A percentile compares a stretch with the other conserved stretches of the same genome.
phyloP scores from a whole-genome alignment of 1,139 yeast species.

The Scheffersomyces insectosa region DNA sequence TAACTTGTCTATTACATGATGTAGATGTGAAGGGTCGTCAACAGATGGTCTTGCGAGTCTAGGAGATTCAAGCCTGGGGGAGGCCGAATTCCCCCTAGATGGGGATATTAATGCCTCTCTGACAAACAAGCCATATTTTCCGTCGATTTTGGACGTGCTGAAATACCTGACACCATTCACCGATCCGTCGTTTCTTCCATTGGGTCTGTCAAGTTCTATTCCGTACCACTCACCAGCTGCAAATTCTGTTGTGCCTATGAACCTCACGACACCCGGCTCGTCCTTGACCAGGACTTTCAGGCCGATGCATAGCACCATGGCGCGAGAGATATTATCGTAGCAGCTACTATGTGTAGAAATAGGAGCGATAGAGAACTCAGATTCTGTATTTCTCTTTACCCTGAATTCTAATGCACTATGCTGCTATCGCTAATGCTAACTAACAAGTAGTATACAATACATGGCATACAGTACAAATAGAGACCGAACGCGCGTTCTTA shows the following conservation, averaged over 20 bases:
- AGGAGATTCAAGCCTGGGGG: constrained; percentile 3
- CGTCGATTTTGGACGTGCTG: constrained; percentile 37
- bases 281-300: constrained; percentile 43
- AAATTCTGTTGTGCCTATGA: constrained; percentile 55
- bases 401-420: too few relatives aligned
- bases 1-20: constrained; percentile 42
- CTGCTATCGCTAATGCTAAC: too few relatives aligned
- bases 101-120: constrained; percentile 30
- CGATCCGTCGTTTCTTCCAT: constrained; percentile 81
- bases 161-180: constrained; percentile 68
- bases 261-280: constrained; percentile 47
- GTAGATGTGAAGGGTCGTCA: constrained; percentile 11
- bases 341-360: too few relatives aligned
- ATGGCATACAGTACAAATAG: too few relatives aligned
- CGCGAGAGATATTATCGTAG: background rate
- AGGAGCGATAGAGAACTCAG: too few relatives aligned
- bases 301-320: constrained; percentile 27
- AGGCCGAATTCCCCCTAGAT: background rate
- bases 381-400: too few relatives aligned
- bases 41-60: constrained; percentile 1
- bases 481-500: too few relatives aligned
- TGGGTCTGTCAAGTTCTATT: constrained; percentile 59
- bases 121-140: constrained; percentile 62
- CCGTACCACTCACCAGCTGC: constrained; percentile 80
- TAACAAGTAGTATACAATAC: too few relatives aligned